phyloP scores from a whole-genome alignment of 495 filamentous ascomycete genomes.

The Xylaria palmicola region DNA sequence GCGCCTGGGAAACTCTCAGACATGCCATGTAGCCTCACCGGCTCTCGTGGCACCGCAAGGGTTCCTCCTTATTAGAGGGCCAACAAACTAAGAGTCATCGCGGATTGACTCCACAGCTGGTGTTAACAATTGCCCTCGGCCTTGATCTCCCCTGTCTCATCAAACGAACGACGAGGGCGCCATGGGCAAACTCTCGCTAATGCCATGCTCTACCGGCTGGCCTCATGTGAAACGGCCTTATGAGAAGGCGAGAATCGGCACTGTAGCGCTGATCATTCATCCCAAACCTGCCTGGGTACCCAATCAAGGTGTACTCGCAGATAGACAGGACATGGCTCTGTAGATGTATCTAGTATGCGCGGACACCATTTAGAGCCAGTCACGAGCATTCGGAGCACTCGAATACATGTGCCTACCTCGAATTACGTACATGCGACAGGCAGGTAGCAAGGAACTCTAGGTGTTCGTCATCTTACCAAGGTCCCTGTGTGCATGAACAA shows the following conservation, averaged over 20 bases:
- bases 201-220: neutral
- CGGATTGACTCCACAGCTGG: neutral
- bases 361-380: neutral
- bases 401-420: no score
- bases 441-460: neutral
- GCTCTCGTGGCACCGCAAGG: neutral
- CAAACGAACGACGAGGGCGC: neutral
- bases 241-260: no score
- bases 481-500: neutral
- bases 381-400: no score
- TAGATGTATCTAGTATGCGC: neutral
- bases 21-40: neutral
- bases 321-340: no score
- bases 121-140: neutral
- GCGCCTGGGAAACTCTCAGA: neutral
- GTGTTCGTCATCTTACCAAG: neutral
- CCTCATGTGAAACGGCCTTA: neutral
- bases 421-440: neutral
- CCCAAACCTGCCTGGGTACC: no score
- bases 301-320: no score
- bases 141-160: neutral
- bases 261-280: no score
- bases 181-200: neutral
- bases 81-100: slow-evolving; percentile 11
- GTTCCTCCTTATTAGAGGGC: neutral